Conservation (phyloP, 2,329 filamentous ascomycete genomes). For the Arachnopeziza araneosa region DNA sequence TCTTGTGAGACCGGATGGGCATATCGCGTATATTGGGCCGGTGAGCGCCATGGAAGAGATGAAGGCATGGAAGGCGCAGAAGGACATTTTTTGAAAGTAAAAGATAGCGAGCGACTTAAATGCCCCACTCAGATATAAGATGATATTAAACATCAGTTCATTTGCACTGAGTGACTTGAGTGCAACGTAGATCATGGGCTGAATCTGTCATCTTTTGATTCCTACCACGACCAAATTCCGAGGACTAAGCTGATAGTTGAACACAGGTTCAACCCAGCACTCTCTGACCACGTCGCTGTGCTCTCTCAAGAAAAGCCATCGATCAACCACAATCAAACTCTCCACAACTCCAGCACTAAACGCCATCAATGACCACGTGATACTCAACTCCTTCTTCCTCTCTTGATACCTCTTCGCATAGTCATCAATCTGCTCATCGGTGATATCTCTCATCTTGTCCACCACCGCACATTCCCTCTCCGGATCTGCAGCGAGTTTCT, state of each 20-base stretch:
- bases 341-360: constrained; percentile 88
- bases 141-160: too few relatives aligned
- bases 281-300: constrained; percentile 63
- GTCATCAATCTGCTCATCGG: constrained; percentile 65
- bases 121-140: too few relatives aligned
- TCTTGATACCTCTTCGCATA: constrained; percentile 63
- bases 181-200: background rate
- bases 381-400: constrained; percentile 73
- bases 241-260: constrained; percentile 81
- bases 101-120: background rate
- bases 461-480: constrained; percentile 55
- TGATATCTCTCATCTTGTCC: constrained; percentile 61
- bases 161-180: too few relatives aligned
- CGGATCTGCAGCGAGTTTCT: constrained; percentile 62
- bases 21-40: constrained; percentile 21
- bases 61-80: constrained; percentile 3
- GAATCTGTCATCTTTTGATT: constrained; percentile 50
- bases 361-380: constrained; percentile 93
- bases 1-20: constrained; percentile 19
- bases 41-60: constrained; percentile 14
- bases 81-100: background rate
- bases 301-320: constrained; percentile 82
- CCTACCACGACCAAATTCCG: constrained; percentile 91
- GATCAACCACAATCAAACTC: constrained; percentile 82
- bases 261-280: constrained; percentile 90